Conservation (phyloP, 2,329 filamentous ascomycete genomes). For the Dactylellina sp. region DNA sequence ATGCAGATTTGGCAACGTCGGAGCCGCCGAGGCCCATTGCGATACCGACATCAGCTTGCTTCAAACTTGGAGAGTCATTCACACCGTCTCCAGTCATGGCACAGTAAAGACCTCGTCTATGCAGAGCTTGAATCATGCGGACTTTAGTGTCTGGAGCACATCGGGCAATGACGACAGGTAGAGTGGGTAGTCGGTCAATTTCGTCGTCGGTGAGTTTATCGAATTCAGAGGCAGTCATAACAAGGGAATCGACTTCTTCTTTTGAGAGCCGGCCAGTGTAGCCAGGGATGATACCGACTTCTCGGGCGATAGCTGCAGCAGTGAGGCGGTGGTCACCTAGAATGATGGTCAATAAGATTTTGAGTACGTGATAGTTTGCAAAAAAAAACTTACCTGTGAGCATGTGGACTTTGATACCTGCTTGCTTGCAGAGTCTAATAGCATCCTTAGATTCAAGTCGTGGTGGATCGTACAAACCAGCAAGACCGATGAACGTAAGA, state of each 20-base stretch:
- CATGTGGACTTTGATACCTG: conserved; percentile 85
- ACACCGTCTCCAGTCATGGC: conserved; percentile 92
- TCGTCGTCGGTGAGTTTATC: conserved; percentile 80
- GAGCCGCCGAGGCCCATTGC: conserved; percentile 87
- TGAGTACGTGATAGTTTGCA: background rate
- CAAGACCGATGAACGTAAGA: conserved; percentile 81
- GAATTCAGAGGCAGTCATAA: conserved; percentile 81
- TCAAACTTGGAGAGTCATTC: conserved; percentile 85
- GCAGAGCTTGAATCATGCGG: conserved; percentile 88
- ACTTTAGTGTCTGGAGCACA: conserved; percentile 89
- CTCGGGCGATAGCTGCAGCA: conserved; percentile 80
- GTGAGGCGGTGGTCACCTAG: conserved; percentile 75
- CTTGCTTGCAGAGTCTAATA: conserved; percentile 76
- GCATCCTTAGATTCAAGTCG: conserved; percentile 81
- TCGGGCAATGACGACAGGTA: conserved; percentile 82
- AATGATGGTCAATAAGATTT: background rate
- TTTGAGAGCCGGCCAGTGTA: conserved; percentile 69
- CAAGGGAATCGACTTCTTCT: conserved; percentile 74
- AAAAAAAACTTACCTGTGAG: conserved; percentile 70
- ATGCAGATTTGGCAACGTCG: conserved; percentile 82
- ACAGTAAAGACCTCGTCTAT: conserved; percentile 79
- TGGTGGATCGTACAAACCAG: conserved; percentile 87
- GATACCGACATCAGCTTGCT: conserved; percentile 84
- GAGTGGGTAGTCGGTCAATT: conserved; percentile 78
- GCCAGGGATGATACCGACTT: conserved; percentile 72